phyloP scores from a whole-genome alignment of 129 eudicot genomes.

The Saposhnikovia divaricata region DNA sequence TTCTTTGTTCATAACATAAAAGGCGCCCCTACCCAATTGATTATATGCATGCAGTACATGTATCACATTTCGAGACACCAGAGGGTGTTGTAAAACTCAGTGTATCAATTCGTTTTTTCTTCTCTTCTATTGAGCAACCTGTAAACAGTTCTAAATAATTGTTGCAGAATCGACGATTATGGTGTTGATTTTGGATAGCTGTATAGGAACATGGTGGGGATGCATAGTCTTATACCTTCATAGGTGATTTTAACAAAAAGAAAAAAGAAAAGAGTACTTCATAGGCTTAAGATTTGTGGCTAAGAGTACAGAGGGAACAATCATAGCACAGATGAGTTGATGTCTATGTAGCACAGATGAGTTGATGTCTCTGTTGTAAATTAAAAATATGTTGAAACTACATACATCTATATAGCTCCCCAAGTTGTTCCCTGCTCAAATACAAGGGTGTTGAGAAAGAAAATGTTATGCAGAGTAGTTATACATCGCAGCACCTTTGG shows the following conservation, averaged over 20 bases:
- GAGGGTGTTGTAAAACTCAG: not conserved
- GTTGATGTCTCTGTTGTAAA: not conserved
- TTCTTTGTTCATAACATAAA: not conserved
- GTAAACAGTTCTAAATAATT: not conserved
- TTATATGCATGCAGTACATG: not conserved
- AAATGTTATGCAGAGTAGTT: slow-evolving; percentile 14
- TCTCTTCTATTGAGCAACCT: not conserved
- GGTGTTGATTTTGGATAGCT: slow-evolving; percentile 15
- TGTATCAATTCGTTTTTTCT: not conserved
- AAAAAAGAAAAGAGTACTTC: not conserved
- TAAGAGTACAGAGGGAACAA: slow-evolving; percentile 17
- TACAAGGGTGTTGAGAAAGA: slow-evolving; percentile 14
- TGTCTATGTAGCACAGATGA: not conserved
- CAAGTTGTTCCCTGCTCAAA: slow-evolving; percentile 10
- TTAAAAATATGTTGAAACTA: not conserved
- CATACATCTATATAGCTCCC: slow-evolving; percentile 3
- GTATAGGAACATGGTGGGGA: not conserved
- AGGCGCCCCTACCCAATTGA: not conserved
- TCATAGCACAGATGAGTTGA: not conserved
- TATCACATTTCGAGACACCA: not conserved
- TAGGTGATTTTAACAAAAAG: not conserved
- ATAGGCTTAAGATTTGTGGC: not conserved
- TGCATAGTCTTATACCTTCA: not conserved
- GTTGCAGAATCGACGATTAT: slow-evolving; percentile 50
- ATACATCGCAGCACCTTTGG: not conserved